Evolutionary conservation across 345 rosid genomes (phyloP).

Genomic region (Hypericum androsaemum): DNA sequence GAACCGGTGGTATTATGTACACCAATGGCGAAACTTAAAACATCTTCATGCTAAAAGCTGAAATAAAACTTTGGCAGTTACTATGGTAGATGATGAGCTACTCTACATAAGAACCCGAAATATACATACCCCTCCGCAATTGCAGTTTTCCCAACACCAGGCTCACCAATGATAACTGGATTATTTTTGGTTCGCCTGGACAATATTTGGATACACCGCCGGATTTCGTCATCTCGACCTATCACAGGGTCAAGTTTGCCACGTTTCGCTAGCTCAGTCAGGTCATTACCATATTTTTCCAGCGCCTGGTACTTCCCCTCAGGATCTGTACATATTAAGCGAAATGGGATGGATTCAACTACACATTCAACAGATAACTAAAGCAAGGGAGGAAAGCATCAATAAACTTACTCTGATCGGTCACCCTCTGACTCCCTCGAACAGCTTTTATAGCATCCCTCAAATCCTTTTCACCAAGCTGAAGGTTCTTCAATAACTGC

Average conservation of each 20-base stretch:
- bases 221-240: slow-evolving; percentile 84
- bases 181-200: slow-evolving; percentile 93
- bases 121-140: slow-evolving; percentile 65
- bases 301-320: slow-evolving; percentile 78
- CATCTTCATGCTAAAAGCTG: too few relatives aligned
- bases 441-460: slow-evolving; percentile 62
- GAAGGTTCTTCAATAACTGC: slow-evolving; percentile 43
- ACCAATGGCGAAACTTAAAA: too few relatives aligned
- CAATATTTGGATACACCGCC: slow-evolving; percentile 73
- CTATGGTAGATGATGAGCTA: too few relatives aligned
- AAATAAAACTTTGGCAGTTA: too few relatives aligned
- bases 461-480: slow-evolving; percentile 51
- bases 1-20: too few relatives aligned
- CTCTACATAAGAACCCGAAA: neutral
- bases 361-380: neutral
- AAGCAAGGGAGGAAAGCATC: neutral
- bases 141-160: slow-evolving; percentile 95
- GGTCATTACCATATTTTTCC: slow-evolving; percentile 83
- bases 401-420: slow-evolving; percentile 57
- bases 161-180: slow-evolving; percentile 91
- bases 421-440: slow-evolving; percentile 79
- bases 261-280: slow-evolving; percentile 77
- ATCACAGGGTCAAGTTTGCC: slow-evolving; percentile 97
- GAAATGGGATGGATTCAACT: neutral
- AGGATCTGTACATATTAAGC: slow-evolving; percentile 42